Conservation (phyloP, 176 grass and related monocot species). For the Oryza glumipatula region DNA sequence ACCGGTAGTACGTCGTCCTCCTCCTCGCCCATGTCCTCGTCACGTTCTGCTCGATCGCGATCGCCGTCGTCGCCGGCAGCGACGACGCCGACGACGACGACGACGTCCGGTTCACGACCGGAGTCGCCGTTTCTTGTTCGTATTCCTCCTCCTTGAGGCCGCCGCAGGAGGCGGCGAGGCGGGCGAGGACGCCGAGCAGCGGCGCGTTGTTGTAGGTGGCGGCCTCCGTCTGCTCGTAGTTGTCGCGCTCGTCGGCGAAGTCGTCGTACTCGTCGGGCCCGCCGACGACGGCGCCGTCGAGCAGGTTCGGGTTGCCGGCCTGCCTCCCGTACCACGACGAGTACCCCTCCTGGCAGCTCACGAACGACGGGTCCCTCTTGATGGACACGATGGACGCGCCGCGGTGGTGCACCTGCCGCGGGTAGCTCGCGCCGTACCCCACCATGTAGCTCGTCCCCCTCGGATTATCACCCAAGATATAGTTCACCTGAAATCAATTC, state of each 20-base stretch:
- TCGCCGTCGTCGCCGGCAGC: not conserved
- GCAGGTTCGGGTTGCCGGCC: conserved; percentile 66
- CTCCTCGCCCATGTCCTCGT: conserved; percentile 58
- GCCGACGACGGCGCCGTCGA: conserved; percentile 87
- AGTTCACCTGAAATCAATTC: conserved; percentile 58
- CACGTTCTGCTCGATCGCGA: conserved; percentile 62
- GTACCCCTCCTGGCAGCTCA: conserved; percentile 81
- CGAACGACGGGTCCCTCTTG: conserved; percentile 55
- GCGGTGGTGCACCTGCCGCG: conserved; percentile 89
- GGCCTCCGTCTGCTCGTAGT: conserved; percentile 93
- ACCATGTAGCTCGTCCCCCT: conserved; percentile 97
- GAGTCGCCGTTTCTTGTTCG: conserved; percentile 4
- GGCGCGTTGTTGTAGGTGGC: conserved; percentile 94
- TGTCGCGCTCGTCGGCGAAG: conserved; percentile 84
- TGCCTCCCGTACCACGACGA: conserved; percentile 57
- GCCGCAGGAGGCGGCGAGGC: conserved; percentile 65
- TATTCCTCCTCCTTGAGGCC: conserved; percentile 38
- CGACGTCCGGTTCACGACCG: conserved; percentile 16
- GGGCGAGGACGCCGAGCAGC: conserved; percentile 79
- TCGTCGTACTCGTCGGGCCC: conserved; percentile 86
- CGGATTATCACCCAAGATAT: conserved; percentile 88
- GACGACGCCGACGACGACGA: not conserved
- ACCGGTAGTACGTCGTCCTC: conserved; percentile 55
- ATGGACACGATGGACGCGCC: conserved; percentile 87
- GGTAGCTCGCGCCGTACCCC: conserved; percentile 70